Base-by-base conservation (phyloP, 129 eudicot genomes). In the Escallonia rubra region DNA sequence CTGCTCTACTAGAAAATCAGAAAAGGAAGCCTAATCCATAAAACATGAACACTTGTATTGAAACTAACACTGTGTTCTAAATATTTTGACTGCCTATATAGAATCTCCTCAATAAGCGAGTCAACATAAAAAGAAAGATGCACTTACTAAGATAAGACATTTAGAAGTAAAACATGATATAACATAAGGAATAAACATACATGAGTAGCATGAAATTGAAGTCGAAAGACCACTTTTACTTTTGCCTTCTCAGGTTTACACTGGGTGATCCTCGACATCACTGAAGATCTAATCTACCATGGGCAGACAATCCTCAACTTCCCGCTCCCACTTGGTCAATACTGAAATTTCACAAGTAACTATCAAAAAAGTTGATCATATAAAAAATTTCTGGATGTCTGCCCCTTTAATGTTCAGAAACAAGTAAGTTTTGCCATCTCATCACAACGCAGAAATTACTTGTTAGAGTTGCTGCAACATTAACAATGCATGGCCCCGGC, bases 161-260 rank as follows among this genome's bases (percentile, higher is more conserved):
- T 4, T 11, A 58, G 13, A 7, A 59, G 58, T 10, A 34, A 14
- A 9, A 41, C 59, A n/a, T 2, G 42, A 40, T 40, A 52, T 8
- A 41, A 13, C 53, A 62, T 53, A 62, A 68, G 47, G 53, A 53
- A 60, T 43, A 38, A 65, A 51, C 73, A 47, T 84, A 94, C 99
- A 73, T 89, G 80, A 60, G 95, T 82, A 70, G 99, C 96, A 61
- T 94, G 88, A 79, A 89, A 94, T 71, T 94, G 99, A 63, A 94
- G 82, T 75, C 99, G 86, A 72, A 94, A 94, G 41, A 94, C 99
- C 43, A 87, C 99, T 87, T 94, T 94, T 42, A 94, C 93, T 89
- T 94, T 94, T 23, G 90, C 83, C 85, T 85, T 94, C 86, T 94
- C 99, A 65, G 83, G 82, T 79, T 94, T 94, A 95, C 96, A 94